Base-by-base conservation (phyloP, 768 basidiomycete species). In the Calocera viscosa region DNA sequence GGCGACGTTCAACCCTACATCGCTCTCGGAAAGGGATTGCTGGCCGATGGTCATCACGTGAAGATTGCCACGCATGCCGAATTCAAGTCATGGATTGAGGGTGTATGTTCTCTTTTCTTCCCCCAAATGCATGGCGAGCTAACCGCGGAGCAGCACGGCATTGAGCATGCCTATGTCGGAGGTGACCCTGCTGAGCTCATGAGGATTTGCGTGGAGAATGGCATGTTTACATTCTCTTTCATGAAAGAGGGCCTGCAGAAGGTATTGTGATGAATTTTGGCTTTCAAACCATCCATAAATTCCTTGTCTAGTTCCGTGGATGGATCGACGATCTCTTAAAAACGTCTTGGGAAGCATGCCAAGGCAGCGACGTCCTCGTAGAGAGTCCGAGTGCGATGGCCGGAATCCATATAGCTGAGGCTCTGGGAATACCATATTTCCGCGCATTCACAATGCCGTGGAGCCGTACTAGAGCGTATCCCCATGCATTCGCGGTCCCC, bases 1-100 rank as follows among this genome's bases (percentile, higher is more conserved):
- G 95, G 95, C 64, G 95, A 99, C 74, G 96, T 98, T 10, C 95
- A 99, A 76, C 95, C 95, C 12, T 99, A 98, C 74, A 98, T 99
- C 71, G 88, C 96, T 1, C 81, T 99, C 10, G 90, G 91, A 26
- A 96, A 94, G 75, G 94, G 93, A 0, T 77, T 95, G 28, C 87
- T 91, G 76, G 84, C 86, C 3, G 91, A 95, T 75, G 95, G 95
- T 0, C 95, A 99, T 76, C 82, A 78, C 43, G 88, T 86, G 67
- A 86, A 86, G 70, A 98, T 99, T 69, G 95, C 96, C 2, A 94
- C 93, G 10, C 95, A 99, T 71, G 89, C 87, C 26, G 96, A 98
- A 76, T 99, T 94, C 77, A 84, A 85, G 75, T 87, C 88, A 49
- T 99, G 95, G 95, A 86, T 96, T 67, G 91, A 94, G 81, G 86